Base-by-base conservation (phyloP, 2,329 filamentous ascomycete genomes). In the Fusarium sp. region DNA sequence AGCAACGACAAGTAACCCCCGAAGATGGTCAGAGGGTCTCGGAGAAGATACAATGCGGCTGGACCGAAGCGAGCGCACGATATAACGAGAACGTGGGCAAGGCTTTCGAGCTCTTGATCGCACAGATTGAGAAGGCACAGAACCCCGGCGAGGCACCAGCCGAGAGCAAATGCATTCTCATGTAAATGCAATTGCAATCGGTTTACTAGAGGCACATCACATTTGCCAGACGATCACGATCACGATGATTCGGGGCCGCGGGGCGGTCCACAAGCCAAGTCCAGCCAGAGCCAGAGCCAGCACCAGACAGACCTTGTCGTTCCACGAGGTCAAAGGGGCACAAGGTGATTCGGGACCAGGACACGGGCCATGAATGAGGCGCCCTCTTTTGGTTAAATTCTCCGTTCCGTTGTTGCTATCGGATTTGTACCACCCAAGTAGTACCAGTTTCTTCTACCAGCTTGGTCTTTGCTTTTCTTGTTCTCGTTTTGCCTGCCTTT, bases 1-100 rank as follows among this genome's bases (percentile, higher is more conserved):
- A 98, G 80, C 94, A 97, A 83, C 92, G 96, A 72, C 94, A 98
- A 81, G 94, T 99, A 72, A 91, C 89, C 33, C 81, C 90, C 52
- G 94, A 97, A 70, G 92, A 97, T 73, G 96, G 94, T 72, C 92
- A 92, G 79, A 92, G 91, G 76, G 84, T 98, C 42, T 91, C 92
- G 9, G 92, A 95, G 75, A 93, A 96, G 81, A 92, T 97, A 80
- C 90, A 93, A 68, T 98, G 95, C 81, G 94, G 92, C 38, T 98
- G 94, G 88, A 97, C 94, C 47, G 96, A 99, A 83, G 94, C 96
- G 57, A 97, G 93, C 77, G 96, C 96, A 28, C 89, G 94, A 60
- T 97, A 96, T 81, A 94, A 98, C 80, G 93, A 94, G 83, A 97
- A 98, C 78, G 96, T 99, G 49, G 86, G 87, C 73, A 94, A 94